These are phyloP conservation scores for Panus rudis DNA, from an alignment of 768 basidiomycete genomes.

Conservation along the genomic window DNA sequence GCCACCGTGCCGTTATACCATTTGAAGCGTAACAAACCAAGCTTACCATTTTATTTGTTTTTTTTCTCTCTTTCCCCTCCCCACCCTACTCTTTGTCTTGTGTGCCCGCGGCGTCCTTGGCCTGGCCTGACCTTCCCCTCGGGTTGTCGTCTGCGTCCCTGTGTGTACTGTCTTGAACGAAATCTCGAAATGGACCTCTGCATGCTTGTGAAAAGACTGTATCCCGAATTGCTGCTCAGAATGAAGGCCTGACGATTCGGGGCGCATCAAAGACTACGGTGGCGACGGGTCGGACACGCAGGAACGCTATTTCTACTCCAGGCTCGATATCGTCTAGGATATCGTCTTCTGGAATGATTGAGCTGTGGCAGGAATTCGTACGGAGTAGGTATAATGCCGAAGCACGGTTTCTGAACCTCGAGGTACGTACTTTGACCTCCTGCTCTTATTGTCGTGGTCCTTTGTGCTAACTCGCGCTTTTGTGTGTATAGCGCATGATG, in stretches of 20 bases:
- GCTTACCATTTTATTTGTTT: no score
- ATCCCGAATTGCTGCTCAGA: slow-evolving; percentile 35
- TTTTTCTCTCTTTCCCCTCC: slow-evolving; percentile 20
- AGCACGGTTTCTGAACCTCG: slow-evolving; percentile 68
- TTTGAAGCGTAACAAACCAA: slow-evolving; percentile 16
- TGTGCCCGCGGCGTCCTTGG: slow-evolving; percentile 33
- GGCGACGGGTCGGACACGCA: slow-evolving; percentile 46
- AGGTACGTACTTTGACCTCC: slow-evolving; percentile 44
- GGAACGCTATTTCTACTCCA: slow-evolving; percentile 43
- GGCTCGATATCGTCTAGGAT: slow-evolving; percentile 6
- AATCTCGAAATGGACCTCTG: no score
- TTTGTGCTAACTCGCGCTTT: not conserved
- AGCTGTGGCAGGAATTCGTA: slow-evolving; percentile 74
- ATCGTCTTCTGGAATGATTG: slow-evolving; percentile 33
- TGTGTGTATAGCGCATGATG: slow-evolving; percentile 61
- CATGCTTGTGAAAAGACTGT: slow-evolving; percentile 31
- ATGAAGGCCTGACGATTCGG: slow-evolving; percentile 51
- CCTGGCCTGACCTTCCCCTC: slow-evolving; percentile 34
- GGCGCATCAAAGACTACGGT: slow-evolving; percentile 45
- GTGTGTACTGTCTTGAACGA: no score
- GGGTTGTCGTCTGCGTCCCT: slow-evolving; percentile 16
- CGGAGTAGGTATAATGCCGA: slow-evolving; percentile 66
- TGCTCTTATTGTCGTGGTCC: not conserved
- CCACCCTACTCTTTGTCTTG: slow-evolving; percentile 15
- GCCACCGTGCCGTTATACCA: no score